Conservation (phyloP, 352 stramenopile genomes). For the Globisporangium nagaii region DNA sequence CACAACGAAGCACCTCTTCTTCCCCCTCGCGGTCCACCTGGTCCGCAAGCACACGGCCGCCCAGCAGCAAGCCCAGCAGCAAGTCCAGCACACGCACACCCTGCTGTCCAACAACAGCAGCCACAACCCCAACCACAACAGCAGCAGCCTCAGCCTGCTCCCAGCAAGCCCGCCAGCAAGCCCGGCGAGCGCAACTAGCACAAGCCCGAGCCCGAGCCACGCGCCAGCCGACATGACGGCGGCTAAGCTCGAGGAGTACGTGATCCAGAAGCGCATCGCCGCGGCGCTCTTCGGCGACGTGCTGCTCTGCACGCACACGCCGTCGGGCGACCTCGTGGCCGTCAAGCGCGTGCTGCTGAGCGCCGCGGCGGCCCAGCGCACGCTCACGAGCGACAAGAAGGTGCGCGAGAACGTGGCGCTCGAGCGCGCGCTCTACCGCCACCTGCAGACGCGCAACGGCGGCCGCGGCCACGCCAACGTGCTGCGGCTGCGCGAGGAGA, state of each 20-base stretch:
- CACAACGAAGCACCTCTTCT: conserved; percentile 8
- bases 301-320: conserved; percentile 65
- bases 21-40: conserved; percentile 12
- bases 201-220: not conserved
- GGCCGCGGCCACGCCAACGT: conserved; percentile 62
- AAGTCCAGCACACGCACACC: not conserved
- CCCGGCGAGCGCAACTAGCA: not conserved
- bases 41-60: conserved; percentile 9
- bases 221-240: conserved; percentile 16
- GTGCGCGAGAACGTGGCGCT: conserved; percentile 79
- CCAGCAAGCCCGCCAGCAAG: not conserved
- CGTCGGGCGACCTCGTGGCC: conserved; percentile 53
- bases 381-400: conserved; percentile 62
- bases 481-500: conserved; percentile 66
- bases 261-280: conserved; percentile 70
- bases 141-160: not conserved
- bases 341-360: conserved; percentile 79
- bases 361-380: conserved; percentile 45
- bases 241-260: conserved; percentile 70
- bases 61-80: not conserved
- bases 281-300: conserved; percentile 79
- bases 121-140: not conserved
- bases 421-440: conserved; percentile 64
- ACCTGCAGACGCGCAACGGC: conserved; percentile 45
- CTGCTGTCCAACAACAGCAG: not conserved